Evolutionary conservation across 805 yeast species (phyloP), one percentile per base, ranked within the genome.

Genomic region (Yamadazyma paraphyllophila): DNA sequence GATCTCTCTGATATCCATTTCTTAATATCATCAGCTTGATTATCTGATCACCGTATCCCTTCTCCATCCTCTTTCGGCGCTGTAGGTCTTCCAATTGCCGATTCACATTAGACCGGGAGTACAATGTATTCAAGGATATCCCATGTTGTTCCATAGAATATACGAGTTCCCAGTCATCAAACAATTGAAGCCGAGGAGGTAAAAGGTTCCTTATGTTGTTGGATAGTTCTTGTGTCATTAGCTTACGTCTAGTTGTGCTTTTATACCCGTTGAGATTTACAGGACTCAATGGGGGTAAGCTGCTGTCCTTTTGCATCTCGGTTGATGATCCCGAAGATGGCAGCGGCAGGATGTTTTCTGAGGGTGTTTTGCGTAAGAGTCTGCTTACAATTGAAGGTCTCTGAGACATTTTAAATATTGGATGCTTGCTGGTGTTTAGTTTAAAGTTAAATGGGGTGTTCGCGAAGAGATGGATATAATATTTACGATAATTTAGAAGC

Each of bases 81-180:
- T 51, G 45, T 12, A 44, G 43, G 42, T 60, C 55, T 29, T 55
- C 59, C 40, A 56, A 43, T 44, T 71, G 75, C 46, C 59, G 52
- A 8, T 61, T 69, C 0, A 85, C 85, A 38, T 68, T 68, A 45
- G 80, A 63, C 38, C 73, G 69, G 12, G 76, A 67, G 60, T 91
- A 92, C 13, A 94, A 64, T 0, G 98, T 90, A 47, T 78, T 81
- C 44, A 92, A 63, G 0, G 96, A 87, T 0, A 96, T 83, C 0
- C 99, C 99, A 61, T 90, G 88, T 62, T 89, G 97, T 54, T 91
- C 97, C 49, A 88, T 65, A n/a, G 94, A 84, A 60, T 91, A 92
- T 2, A 82, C 63, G 41, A 94, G 63, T 5, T 75, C 65, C 99
- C 98, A 94, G 5, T 77, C 76, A 32, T 85, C 83, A 49, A 80